phyloP scores from a whole-genome alignment of 2,329 filamentous ascomycete species.

The Botrytis medusae region DNA sequence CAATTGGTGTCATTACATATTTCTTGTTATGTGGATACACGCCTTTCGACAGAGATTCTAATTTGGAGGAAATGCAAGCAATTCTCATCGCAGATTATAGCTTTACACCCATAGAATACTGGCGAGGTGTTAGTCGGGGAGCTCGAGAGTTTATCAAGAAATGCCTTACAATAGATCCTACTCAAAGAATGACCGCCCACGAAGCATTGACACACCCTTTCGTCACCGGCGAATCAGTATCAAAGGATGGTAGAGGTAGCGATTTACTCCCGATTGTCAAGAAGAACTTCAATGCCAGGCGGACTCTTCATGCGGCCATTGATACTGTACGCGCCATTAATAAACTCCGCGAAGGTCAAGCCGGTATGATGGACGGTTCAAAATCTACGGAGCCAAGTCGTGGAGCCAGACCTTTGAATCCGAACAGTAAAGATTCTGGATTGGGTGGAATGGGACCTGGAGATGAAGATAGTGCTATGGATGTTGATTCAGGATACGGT shows the following conservation, averaged over 20 bases:
- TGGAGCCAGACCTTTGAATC: conserved; percentile 41
- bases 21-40: conserved; percentile 98
- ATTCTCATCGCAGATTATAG: conserved; percentile 95
- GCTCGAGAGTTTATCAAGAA: conserved; percentile 90
- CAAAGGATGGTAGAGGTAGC: conserved; percentile 53
- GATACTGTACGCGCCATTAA: conserved; percentile 71
- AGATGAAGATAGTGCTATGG: conserved; percentile 30
- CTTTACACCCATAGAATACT: conserved; percentile 93
- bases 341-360: conserved; percentile 64
- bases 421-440: conserved; percentile 48
- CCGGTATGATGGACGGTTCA: conserved; percentile 60
- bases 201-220: conserved; percentile 68
- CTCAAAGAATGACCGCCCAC: conserved; percentile 86
- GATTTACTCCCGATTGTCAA: conserved; percentile 68
- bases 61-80: conserved; percentile 99
- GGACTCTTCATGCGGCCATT: conserved; percentile 68
- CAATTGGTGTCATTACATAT: conserved; percentile 97
- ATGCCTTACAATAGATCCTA: conserved; percentile 88
- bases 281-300: conserved; percentile 72
- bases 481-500: conserved; percentile 36
- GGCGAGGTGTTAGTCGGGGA: conserved; percentile 83
- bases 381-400: conserved; percentile 51
- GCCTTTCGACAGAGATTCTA: conserved; percentile 94
- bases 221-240: conserved; percentile 52
- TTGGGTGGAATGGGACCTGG: conserved; percentile 36